Evolutionary conservation across 139 green algal species (phyloP).

Genomic region (Chlamydomonas schloesseri): DNA sequence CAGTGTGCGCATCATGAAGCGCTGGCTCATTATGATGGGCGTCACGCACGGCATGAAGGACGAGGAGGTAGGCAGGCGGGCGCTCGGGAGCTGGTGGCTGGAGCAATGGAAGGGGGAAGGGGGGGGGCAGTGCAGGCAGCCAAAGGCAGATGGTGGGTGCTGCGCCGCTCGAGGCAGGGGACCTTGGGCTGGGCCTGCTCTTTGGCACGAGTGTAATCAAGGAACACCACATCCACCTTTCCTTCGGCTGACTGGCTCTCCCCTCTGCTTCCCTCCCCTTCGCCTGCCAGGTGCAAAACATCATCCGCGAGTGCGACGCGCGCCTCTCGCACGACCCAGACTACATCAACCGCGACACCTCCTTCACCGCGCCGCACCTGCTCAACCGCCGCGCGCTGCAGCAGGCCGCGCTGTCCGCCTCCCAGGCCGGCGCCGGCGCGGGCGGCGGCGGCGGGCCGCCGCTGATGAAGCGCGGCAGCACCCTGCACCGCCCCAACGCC

Average conservation of each 20-base stretch:
- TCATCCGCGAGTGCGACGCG: background rate
- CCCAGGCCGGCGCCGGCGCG: too few species aligned
- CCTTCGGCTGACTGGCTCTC: too few species aligned
- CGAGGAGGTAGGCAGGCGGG: background rate
- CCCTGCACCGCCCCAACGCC: background rate
- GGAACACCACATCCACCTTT: too few species aligned
- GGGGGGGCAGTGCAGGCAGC: too few species aligned
- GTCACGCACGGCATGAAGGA: constrained; percentile 11
- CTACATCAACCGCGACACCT: background rate
- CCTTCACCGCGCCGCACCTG: background rate
- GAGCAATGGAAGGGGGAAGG: background rate
- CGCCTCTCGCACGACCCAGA: constrained; percentile 19
- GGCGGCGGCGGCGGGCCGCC: too few species aligned
- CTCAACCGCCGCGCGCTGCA: background rate
- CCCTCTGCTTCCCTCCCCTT: too few species aligned
- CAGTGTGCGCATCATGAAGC: constrained; percentile 16
- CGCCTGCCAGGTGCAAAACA: background rate
- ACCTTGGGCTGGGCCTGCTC: too few species aligned
- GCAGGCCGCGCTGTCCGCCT: too few species aligned
- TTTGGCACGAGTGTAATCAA: too few species aligned
- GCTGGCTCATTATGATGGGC: constrained; percentile 32
- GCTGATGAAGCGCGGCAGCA: background rate
- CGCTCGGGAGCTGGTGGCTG: background rate
- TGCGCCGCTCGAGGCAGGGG: too few species aligned
- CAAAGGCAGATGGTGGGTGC: too few species aligned